Conservation (phyloP, 1,284 basidiomycete genomes). For the Sparassis latifolia region DNA sequence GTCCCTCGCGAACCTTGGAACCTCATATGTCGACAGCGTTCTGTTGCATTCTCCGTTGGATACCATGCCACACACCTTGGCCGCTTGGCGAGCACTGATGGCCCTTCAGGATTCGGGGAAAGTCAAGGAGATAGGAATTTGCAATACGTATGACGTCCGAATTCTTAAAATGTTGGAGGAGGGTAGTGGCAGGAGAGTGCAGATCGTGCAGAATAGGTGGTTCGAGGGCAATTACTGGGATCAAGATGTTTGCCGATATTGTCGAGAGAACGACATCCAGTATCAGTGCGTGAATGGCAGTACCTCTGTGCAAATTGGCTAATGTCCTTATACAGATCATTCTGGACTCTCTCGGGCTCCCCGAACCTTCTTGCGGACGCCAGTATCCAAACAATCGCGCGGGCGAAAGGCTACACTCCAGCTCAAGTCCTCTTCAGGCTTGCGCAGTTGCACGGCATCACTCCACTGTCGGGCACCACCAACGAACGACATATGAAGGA, state of each 20-base stretch:
- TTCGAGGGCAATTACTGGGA: constrained; percentile 78
- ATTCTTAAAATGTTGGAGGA: constrained; percentile 47
- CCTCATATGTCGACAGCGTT: constrained; percentile 68
- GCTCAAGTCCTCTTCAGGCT: constrained; percentile 65
- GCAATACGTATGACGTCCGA: constrained; percentile 66
- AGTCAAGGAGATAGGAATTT: constrained; percentile 62
- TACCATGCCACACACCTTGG: constrained; percentile 50
- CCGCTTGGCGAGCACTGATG: constrained; percentile 61
- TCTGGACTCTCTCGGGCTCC: constrained; percentile 81
- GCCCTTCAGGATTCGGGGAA: constrained; percentile 55
- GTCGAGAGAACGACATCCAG: constrained; percentile 48
- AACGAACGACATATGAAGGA: constrained; percentile 55
- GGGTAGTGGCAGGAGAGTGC: constrained; percentile 43
- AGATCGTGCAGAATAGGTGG: constrained; percentile 81
- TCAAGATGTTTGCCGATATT: constrained; percentile 48
- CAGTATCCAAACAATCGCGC: constrained; percentile 39
- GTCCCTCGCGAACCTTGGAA: constrained; percentile 62
- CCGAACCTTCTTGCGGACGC: constrained; percentile 52
- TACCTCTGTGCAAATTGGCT: neutral
- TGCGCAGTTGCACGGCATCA: constrained; percentile 53
- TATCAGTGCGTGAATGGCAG: constrained; percentile 54
- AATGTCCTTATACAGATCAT: constrained; percentile 45
- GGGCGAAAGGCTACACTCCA: constrained; percentile 44
- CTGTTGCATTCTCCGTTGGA: constrained; percentile 71
- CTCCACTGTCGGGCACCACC: constrained; percentile 64